Percentiles rank a stretch among this genome's conserved stretches.
Evolutionary conservation across 192 early-diverging fungal genomes (phyloP).

Genomic region (Allomyces macrogynus): DNA sequence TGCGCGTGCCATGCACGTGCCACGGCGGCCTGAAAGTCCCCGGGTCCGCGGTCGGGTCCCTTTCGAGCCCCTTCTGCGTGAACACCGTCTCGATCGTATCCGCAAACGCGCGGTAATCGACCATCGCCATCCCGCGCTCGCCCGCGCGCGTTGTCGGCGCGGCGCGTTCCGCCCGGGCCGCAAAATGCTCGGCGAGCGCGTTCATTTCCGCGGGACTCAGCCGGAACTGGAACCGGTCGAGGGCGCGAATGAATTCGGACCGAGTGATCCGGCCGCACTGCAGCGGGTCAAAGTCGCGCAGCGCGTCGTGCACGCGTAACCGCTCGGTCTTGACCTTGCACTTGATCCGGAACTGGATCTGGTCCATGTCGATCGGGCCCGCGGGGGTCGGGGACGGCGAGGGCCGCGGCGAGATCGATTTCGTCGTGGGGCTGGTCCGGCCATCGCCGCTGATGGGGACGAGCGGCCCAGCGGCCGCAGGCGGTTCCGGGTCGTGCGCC

Average conservation of each 20-base stretch:
- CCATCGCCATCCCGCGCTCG: constrained; percentile 1
- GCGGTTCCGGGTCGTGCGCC: no score
- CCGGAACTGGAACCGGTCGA: constrained; percentile 11
- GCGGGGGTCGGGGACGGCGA: no score
- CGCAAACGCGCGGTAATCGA: constrained; percentile 23
- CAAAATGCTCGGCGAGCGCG: constrained; percentile 1
- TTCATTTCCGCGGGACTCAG: not conserved
- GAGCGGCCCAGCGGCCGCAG: no score
- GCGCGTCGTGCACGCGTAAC: constrained; percentile 29
- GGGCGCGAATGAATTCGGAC: constrained; percentile 22
- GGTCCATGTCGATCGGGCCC: no score
- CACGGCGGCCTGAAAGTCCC: constrained; percentile 10
- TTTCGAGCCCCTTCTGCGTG: constrained; percentile 22
- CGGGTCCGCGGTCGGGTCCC: constrained; percentile 18
- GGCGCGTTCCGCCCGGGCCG: not conserved
- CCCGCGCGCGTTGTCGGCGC: not conserved
- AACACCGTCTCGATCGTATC: constrained; percentile 30
- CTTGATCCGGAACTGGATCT: not conserved
- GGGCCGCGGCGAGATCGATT: no score
- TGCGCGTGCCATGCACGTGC: not conserved
- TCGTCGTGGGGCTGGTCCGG: no score
- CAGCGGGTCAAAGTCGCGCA: constrained; percentile 33
- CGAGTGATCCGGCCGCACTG: constrained; percentile 23
- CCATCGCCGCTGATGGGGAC: no score
- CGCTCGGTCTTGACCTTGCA: constrained; percentile 25